phyloP scores from a whole-genome alignment of 148 eudicot genomes.

The Vaccinium myrtillus region DNA sequence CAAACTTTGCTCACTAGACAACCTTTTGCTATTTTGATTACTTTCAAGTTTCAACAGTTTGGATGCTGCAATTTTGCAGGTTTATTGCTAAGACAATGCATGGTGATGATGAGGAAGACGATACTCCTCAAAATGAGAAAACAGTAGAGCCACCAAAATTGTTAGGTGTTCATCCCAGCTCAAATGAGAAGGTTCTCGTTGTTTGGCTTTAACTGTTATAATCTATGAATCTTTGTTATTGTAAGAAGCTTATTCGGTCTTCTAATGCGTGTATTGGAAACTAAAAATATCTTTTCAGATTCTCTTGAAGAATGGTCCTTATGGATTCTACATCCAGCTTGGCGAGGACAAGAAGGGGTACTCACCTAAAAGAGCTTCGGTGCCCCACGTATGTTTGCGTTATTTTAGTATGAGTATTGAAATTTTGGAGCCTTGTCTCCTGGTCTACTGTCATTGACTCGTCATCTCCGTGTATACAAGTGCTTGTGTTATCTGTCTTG shows the following conservation, averaged over 20 bases:
- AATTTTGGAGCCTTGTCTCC: background rate
- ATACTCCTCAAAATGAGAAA: constrained; percentile 29
- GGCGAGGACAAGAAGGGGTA: constrained; percentile 94
- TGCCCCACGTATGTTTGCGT: constrained; percentile 43
- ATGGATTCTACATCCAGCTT: constrained; percentile 87
- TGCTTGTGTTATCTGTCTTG: background rate
- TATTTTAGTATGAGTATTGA: background rate
- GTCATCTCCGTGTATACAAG: background rate
- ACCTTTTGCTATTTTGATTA: background rate
- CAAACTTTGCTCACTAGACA: background rate
- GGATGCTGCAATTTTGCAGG: constrained; percentile 39
- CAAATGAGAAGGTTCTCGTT: constrained; percentile 69
- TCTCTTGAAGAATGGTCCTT: constrained; percentile 83
- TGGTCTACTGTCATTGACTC: background rate
- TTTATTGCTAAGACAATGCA: constrained; percentile 79
- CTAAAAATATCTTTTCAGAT: constrained; percentile 39
- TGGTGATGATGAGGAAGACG: constrained; percentile 88
- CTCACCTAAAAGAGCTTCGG: constrained; percentile 71
- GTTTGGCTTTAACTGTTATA: background rate
- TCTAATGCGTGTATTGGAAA: background rate
- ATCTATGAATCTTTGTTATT: background rate
- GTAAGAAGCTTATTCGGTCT: background rate
- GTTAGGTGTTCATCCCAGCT: constrained; percentile 69
- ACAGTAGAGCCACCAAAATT: constrained; percentile 78
- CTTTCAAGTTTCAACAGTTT: background rate